Conservation (phyloP, 768 basidiomycete genomes). For the Tulasnella sp. region DNA sequence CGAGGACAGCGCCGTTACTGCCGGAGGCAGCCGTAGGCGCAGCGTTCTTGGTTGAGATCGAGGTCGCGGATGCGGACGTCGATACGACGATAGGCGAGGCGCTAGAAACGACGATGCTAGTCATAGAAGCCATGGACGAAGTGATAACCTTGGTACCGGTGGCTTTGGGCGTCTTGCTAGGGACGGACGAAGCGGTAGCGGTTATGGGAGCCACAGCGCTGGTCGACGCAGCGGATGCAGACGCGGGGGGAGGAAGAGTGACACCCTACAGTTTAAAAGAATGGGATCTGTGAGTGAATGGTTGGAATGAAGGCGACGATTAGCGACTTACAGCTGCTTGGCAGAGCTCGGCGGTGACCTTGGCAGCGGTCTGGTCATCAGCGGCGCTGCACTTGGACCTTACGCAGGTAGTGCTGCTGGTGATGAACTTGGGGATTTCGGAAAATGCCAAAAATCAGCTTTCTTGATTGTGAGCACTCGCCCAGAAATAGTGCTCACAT, state of each 20-base stretch:
- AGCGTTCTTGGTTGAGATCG: neutral
- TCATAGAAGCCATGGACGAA: neutral
- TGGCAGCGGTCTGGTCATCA: conserved; percentile 2
- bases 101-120: no score
- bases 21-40: neutral
- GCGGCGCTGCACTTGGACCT: neutral
- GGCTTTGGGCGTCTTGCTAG: neutral
- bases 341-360: conserved; percentile 4
- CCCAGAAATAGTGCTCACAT: neutral
- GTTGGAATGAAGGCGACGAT: neutral
- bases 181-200: neutral
- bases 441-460: no score
- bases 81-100: neutral
- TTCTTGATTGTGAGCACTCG: neutral
- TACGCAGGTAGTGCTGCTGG: conserved; percentile 6
- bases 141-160: neutral
- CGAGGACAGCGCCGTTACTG: neutral
- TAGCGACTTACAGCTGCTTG: neutral
- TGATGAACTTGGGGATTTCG: conserved; percentile 8
- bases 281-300: neutral
- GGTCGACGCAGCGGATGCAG: neutral
- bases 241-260: neutral
- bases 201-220: neutral
- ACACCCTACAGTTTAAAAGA: neutral
- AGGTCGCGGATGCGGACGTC: neutral